Evolutionary conservation across 1,139 yeast genomes (phyloP), one percentile per base, ranked within the genome.

Genomic region (Geotrichum carabidarum): DNA sequence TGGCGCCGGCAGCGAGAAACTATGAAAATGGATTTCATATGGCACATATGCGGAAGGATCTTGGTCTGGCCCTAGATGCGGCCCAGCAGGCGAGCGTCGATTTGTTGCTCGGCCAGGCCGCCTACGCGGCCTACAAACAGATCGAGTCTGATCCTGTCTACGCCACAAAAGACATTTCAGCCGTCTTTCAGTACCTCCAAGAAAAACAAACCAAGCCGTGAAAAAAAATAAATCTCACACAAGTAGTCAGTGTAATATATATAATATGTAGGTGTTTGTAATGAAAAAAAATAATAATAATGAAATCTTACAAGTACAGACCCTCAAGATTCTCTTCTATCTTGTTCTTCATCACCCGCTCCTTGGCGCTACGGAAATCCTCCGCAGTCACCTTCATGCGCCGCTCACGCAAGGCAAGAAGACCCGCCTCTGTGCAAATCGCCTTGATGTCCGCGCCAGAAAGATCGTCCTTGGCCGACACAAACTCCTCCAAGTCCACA

Each of bases 401-500:
- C 73, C 99, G 85, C 72, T 94, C 99, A 74, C 99, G 82, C 68
- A 94, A 78, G 5, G 99, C 99, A 65, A 93, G 78, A 67, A 94
- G 77, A 56, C 99, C 99, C 1, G 98, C 98, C 71, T 93, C 98
- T 1, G 99, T 91, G 72, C 98, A 91, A 74, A 94, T 87, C 34
- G 99, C 99, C 75, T 93, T 93, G 66, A 93, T 93, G 71, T 94
- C 99, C 9, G 99, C 99, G 56, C 99, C 99, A 15, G 96, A 87
- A 60, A 93, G 77, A 62, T 93, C 99, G 69, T 93, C 99, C 75
- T 93, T 94, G 14, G 95, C 80, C 35, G 89, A 84, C 37, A 93
- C 96, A 63, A 94, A 79, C 65, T 85, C 95, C 61, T 93, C 99
- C 60, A 91, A 78, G 62, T 88, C 86, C 45, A 93, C 96, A 66